Base-by-base conservation (phyloP, 2,329 filamentous ascomycete species). In the Bipolaris oryzae region DNA sequence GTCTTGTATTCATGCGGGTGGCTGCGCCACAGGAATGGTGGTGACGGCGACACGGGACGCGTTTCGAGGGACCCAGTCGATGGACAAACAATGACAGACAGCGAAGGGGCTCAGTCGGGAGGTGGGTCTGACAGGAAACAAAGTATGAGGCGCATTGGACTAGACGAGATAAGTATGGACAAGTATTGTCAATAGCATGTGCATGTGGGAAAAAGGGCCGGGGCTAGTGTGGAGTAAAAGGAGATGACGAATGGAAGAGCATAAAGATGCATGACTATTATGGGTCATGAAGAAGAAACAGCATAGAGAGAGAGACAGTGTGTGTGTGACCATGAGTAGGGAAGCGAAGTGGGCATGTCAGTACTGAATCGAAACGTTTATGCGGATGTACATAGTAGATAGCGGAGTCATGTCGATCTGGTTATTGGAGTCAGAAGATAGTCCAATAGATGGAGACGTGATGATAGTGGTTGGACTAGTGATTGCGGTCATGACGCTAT, bases 281-380 rank as follows among this genome's bases (percentile, higher is more conserved):
- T 10, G 25, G 25, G 25, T 28, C 7, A 60, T 57, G 46, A 54
- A 60, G n/a, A 31, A 31, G 31, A 3, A 25, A 20, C 25, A 33
- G 38, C 43, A 60, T 57, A 28, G 38, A 10, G 15, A 10, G n/a
- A n/a, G n/a, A n/a, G n/a, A n/a, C n/a, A n/a, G n/a, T n/a, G n/a
- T n/a, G 15, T 10, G 25, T 31, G 35, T 21, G 42, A 20, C 33
- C 6, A 16, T n/a, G 34, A 37, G 42, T 16, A 49, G 37, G 41
- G 25, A 6, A 47, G 28, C 28, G 44, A 13, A 39, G 50, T 54
- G 38, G 46, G 34, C 15, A 46, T 53, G 34, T n/a, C 37, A 16
- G 38, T 13, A 20, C 39, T 46, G 56, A 57, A 54, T 60, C 50
- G 57, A 60, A 60, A 60, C 57, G 18, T 50, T 50, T 15, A 54